Evolutionary conservation across 78 protist genomes (phyloP).

Genomic region (Planoprotostelium fungivorum): DNA sequence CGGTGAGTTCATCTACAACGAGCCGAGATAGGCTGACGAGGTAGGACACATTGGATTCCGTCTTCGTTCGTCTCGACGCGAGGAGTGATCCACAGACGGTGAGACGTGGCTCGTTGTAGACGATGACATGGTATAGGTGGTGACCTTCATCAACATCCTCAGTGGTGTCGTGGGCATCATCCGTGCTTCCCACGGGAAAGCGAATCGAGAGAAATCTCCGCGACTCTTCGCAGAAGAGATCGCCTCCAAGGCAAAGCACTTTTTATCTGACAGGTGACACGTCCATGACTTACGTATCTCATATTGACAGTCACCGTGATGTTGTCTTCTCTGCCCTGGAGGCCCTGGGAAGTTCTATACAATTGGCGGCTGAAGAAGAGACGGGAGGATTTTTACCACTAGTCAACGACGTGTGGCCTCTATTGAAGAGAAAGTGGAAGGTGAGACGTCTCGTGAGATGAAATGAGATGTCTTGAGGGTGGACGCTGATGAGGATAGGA

Average conservation of each 20-base stretch:
- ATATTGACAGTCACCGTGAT: background rate
- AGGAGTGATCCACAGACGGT: background rate
- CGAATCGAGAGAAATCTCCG: background rate
- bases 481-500: background rate
- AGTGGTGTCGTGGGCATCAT: background rate
- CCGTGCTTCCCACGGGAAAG: background rate
- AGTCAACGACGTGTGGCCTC: background rate
- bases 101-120: background rate
- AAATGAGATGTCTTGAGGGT: background rate
- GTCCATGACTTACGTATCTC: background rate
- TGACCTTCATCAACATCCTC: background rate
- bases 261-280: background rate
- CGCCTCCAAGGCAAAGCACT: background rate
- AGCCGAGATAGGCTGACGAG: too few relatives aligned
- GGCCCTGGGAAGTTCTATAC: background rate
- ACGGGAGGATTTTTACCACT: background rate
- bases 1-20: background rate
- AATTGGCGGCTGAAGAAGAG: background rate
- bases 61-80: background rate
- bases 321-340: background rate
- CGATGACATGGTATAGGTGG: background rate
- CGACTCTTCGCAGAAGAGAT: background rate
- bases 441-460: too few relatives aligned
- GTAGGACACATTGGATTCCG: background rate
- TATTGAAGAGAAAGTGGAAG: background rate